A percentile compares a stretch with the other conserved stretches of the same genome.
phyloP scores from a whole-genome alignment of 2,329 filamentous ascomycete genomes.

The Aspergillus quadrilineatus region DNA sequence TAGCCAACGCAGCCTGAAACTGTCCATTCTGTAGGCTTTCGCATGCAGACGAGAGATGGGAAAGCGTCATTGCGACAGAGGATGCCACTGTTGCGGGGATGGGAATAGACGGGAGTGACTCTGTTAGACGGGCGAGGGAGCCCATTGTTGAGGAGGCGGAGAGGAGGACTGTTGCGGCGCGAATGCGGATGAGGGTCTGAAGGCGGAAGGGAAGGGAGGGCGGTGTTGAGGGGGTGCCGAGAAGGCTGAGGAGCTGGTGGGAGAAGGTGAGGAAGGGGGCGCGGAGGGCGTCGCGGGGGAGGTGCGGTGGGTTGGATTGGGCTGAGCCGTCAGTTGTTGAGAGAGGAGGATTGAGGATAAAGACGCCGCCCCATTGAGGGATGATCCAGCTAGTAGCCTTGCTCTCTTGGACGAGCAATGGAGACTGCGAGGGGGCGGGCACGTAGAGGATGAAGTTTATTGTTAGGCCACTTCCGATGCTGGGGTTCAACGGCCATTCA shows the following conservation, averaged over 20 bases:
- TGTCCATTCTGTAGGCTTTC: constrained; percentile 62
- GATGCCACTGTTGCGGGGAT: constrained; percentile 85
- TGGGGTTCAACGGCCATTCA: constrained; percentile 94
- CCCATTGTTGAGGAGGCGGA: constrained; percentile 91
- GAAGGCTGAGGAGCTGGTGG: constrained; percentile 80
- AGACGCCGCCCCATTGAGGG: constrained; percentile 87
- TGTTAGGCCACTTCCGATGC: constrained; percentile 87
- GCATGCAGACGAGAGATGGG: constrained; percentile 75
- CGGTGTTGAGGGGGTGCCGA: constrained; percentile 79
- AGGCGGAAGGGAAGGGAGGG: constrained; percentile 78
- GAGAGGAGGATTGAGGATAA: constrained; percentile 61
- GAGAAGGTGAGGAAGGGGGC: constrained; percentile 87
- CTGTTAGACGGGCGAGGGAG: constrained; percentile 81
- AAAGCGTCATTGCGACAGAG: constrained; percentile 76
- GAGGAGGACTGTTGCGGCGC: constrained; percentile 78
- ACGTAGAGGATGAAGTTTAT: constrained; percentile 95
- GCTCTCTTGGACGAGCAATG: constrained; percentile 60
- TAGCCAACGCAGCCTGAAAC: constrained; percentile 67
- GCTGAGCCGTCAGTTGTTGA: constrained; percentile 37
- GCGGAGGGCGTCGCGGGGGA: constrained; percentile 67
- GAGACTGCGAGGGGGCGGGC: constrained; percentile 65
- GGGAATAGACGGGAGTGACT: constrained; percentile 82
- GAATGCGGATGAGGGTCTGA: constrained; percentile 79
- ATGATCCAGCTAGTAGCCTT: constrained; percentile 81
- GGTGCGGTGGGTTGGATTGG: constrained; percentile 44